phyloP scores from a whole-genome alignment of 202 grass and related monocot species.

The Schoenoplectus tabernaemontani region DNA sequence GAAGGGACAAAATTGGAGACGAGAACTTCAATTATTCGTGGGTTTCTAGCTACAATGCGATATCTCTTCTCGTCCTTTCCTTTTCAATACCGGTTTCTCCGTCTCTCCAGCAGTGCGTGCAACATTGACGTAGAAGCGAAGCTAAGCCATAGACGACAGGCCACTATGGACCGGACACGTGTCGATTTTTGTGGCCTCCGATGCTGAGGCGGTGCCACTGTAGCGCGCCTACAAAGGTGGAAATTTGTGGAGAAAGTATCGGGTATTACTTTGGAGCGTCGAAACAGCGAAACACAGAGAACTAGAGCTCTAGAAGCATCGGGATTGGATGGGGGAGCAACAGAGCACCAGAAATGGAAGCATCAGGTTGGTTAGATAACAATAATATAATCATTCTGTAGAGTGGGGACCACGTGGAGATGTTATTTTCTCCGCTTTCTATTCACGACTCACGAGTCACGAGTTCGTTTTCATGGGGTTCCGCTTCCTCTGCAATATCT shows the following conservation, averaged over 20 bases:
- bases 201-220: neutral
- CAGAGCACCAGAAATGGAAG: neutral
- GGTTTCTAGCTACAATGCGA: neutral
- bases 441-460: neutral
- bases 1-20: neutral
- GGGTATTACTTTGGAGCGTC: neutral
- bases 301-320: neutral
- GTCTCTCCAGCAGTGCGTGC: neutral
- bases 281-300: neutral
- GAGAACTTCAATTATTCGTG: neutral
- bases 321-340: neutral
- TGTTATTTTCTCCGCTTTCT: neutral
- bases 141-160: neutral
- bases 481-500: no score
- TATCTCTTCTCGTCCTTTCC: neutral
- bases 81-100: neutral
- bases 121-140: conserved; percentile 8
- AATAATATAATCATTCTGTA: neutral
- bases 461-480: no score
- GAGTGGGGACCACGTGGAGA: neutral
- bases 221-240: neutral
- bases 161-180: neutral
- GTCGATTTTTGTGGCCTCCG: neutral
- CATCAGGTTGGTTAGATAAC: neutral
- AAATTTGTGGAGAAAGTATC: neutral